Base-by-base conservation (phyloP, 73 alveolate genomes). In the Urostyla sp. region DNA sequence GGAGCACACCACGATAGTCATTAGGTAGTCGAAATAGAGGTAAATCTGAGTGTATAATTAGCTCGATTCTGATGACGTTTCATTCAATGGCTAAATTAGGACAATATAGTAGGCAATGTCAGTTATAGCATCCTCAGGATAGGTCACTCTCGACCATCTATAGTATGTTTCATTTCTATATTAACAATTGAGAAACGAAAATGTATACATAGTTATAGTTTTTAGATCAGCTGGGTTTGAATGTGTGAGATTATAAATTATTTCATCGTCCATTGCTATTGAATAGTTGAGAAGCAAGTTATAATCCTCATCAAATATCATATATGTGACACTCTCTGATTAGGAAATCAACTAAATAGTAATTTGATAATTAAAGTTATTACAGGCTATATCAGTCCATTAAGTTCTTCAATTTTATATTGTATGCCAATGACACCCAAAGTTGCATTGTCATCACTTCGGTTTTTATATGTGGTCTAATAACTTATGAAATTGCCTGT, bases 1-100 rank as follows among this genome's bases (percentile, higher is more conserved):
- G 78, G 67, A 54, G 20, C 78, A 66, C 20, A 75, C 15, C 36
- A 75, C 87, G 3, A 75, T 56, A 8, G n/a, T 26, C 5, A 75
- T 24, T 5, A 75, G 78, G 27, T 75, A 56, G 5, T 67, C 5
- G 69, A 50, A 56, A 49, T 75, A 32, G 8, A 49, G n/a, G 51
- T 54, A 5, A 34, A 75, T 75, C 37, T 75, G 67, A 7, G 32
- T 46, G 13, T n/a, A 28, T 36, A 75, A 67, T 16, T 48, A 20
- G 30, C 21, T 48, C 27, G 83, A 49, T 34, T 69, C 31, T 35
- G 49, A 43, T 10, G 61, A 38, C 1, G 79, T 63, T 63, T 16
- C 27, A 1, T 57, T 18, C 5, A 63, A 26, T 20, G 79, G 44
- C 44, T 63, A 31, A 0, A 63, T 37, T 48, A 63, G 20, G 15